A percentile compares a stretch with the other conserved stretches of the same genome.
phyloP scores from a whole-genome alignment of 345 rosid species.

The Syzygium oleosum region DNA sequence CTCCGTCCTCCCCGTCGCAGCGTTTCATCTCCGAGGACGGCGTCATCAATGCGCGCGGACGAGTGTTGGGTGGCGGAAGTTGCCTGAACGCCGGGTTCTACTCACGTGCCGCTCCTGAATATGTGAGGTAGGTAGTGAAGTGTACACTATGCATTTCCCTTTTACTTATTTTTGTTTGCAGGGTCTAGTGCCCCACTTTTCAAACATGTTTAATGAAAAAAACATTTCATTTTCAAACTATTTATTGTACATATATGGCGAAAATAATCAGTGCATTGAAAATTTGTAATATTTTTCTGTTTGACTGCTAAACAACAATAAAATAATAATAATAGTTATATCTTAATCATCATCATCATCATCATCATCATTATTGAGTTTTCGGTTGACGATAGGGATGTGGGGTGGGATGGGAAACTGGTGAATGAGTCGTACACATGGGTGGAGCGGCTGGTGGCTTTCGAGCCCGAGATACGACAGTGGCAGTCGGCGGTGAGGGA shows the following conservation, averaged over 20 bases:
- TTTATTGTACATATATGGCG: background rate
- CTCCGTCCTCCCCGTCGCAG: slow-evolving; percentile 25
- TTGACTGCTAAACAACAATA: background rate
- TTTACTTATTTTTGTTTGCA: background rate
- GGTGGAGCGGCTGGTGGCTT: slow-evolving; percentile 31
- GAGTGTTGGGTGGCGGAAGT: slow-evolving; percentile 38
- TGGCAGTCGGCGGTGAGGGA: slow-evolving; percentile 38
- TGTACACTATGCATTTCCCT: background rate
- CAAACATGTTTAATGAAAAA: background rate
- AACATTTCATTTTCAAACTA: background rate
- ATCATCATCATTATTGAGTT: background rate
- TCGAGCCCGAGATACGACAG: slow-evolving; percentile 12
- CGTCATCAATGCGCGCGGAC: slow-evolving; percentile 32
- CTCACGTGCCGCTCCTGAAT: slow-evolving; percentile 14
- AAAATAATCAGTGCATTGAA: background rate
- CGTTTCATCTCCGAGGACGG: slow-evolving; percentile 39
- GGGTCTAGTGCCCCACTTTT: background rate
- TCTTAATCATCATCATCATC: background rate
- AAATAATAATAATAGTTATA: background rate
- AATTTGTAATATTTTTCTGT: background rate
- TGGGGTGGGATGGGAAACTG: slow-evolving; percentile 20
- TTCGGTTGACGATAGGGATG: background rate
- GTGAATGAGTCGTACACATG: slow-evolving; percentile 29
- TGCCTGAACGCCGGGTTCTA: slow-evolving; percentile 37
- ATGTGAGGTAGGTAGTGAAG: background rate